A percentile compares a stretch with the other conserved stretches of the same genome.
Evolutionary conservation across 306 rosid species (phyloP).

Genomic region (Vigna trinervia): DNA sequence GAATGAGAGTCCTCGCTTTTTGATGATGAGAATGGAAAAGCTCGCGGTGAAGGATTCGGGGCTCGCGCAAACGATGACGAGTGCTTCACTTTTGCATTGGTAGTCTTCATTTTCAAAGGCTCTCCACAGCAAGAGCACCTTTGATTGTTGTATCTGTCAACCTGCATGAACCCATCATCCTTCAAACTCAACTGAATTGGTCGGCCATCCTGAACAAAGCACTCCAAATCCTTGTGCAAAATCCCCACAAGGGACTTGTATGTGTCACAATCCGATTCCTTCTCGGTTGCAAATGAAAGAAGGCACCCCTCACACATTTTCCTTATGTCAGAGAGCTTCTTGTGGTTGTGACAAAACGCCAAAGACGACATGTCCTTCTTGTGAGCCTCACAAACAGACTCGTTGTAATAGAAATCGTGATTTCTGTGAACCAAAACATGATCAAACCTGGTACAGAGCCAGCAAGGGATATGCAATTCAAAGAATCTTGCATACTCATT

Average conservation of each 20-base stretch:
- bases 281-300: constrained; percentile 81
- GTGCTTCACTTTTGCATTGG: constrained; percentile 49
- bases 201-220: constrained; percentile 68
- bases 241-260: constrained; percentile 86
- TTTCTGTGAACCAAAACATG: constrained; percentile 60
- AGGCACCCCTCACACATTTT: constrained; percentile 88
- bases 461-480: constrained; percentile 70
- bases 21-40: constrained; percentile 26
- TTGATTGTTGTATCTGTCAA: constrained; percentile 42
- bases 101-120: constrained; percentile 58
- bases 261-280: constrained; percentile 69
- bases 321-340: constrained; percentile 70
- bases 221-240: constrained; percentile 82
- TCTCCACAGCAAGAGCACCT: constrained; percentile 80
- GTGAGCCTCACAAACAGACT: constrained; percentile 77
- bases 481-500: constrained; percentile 81
- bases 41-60: constrained; percentile 79
- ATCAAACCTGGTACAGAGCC: constrained; percentile 82
- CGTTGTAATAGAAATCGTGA: constrained; percentile 71
- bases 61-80: constrained; percentile 45
- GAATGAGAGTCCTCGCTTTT: constrained; percentile 45
- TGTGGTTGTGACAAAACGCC: constrained; percentile 84
- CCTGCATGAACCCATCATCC: constrained; percentile 52
- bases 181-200: constrained; percentile 61
- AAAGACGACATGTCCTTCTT: constrained; percentile 76